Base-by-base conservation (phyloP, 495 filamentous ascomycete genomes). In the Hypoxylon crocopeplum region DNA sequence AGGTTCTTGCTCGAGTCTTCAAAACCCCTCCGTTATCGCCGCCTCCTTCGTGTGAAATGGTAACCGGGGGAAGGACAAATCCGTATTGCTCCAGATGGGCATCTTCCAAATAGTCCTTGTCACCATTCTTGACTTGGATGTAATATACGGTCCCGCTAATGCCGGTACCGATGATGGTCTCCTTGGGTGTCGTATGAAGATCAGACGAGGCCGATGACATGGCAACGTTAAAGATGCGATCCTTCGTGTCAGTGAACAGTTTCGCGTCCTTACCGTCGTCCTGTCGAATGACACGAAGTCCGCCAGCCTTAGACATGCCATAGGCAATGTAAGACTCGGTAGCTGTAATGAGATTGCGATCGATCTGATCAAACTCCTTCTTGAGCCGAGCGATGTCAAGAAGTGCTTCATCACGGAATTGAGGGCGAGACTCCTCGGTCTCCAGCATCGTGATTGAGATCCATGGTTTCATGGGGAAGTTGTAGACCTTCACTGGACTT, bases 301-400 rank as follows among this genome's bases (percentile, higher is more conserved):
- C 94, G 19, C 91, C 92, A 53, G 88, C 88, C 78, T 96, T 97
- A 13, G 88, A 88, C 72, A 96, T 87, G 24, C 91, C 91, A 69
- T 97, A 98, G 7, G 89, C 88, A 64, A 99, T 99, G 73, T 91
- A 96, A 11, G 87, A 86, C 59, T 88, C 88, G n/a, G 90, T 91
- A 24, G 93, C 93, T 2, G 92, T 86, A 24, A 91, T 92, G 37
- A 99, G 79, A 41, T 91, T 94, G 46, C 95, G 89, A 69, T 99
- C 95, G 41, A 95, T 84, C 72, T 98, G 95, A 72, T 99, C 95
- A 63, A 98, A 98, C 5, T 94, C 90, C 74, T 98, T 97, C 79
- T 96, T 96, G 48, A 97, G 81, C 33, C 91, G 86, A 32, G 93
- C 93, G 72, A 99, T 92, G 59, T 93, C 88, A 72, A 94, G 87